A percentile compares a stretch with the other conserved stretches of the same genome.
These are phyloP conservation scores for Neurospora sp. DNA, from an alignment of 495 filamentous ascomycete species.

Conservation along the genomic window DNA sequence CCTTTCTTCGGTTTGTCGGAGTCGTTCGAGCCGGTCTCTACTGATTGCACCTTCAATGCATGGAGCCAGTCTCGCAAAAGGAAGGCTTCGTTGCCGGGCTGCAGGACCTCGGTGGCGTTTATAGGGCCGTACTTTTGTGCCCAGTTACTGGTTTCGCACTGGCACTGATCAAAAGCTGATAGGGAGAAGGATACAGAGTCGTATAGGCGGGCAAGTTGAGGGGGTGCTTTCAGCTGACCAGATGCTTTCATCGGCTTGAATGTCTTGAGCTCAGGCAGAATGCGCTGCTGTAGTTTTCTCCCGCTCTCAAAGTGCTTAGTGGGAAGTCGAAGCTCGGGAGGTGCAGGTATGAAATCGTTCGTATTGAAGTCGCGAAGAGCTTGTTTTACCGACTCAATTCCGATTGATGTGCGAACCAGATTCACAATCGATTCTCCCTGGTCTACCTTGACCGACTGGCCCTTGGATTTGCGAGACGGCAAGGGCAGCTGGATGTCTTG, in stretches of 20 bases:
- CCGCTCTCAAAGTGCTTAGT: constrained; percentile 40
- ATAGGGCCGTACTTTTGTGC: constrained; percentile 76
- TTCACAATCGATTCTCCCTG: constrained; percentile 34
- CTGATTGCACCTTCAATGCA: constrained; percentile 58
- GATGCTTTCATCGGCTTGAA: constrained; percentile 3
- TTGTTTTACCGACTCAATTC: constrained; percentile 15
- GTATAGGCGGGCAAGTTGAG: constrained; percentile 51
- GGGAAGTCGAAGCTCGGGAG: constrained; percentile 35
- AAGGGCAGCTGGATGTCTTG: not conserved
- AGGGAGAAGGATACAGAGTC: constrained; percentile 46
- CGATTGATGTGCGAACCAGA: constrained; percentile 20
- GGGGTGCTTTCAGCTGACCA: constrained; percentile 31
- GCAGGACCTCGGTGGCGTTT: constrained; percentile 61
- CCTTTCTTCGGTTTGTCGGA: constrained; percentile 35
- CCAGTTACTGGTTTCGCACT: constrained; percentile 70
- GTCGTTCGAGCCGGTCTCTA: constrained; percentile 53
- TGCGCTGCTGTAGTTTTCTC: constrained; percentile 31
- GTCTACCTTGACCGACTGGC: constrained; percentile 30
- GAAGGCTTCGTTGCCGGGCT: constrained; percentile 56
- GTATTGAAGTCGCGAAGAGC: constrained; percentile 22
- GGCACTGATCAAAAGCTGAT: constrained; percentile 70
- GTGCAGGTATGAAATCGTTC: constrained; percentile 27
- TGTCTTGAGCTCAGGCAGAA: constrained; percentile 23
- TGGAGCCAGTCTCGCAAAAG: constrained; percentile 80
- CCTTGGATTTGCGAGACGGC: constrained; percentile 38